phyloP scores from a whole-genome alignment of 2,329 filamentous ascomycete genomes.

The Xylariaceae sp. region DNA sequence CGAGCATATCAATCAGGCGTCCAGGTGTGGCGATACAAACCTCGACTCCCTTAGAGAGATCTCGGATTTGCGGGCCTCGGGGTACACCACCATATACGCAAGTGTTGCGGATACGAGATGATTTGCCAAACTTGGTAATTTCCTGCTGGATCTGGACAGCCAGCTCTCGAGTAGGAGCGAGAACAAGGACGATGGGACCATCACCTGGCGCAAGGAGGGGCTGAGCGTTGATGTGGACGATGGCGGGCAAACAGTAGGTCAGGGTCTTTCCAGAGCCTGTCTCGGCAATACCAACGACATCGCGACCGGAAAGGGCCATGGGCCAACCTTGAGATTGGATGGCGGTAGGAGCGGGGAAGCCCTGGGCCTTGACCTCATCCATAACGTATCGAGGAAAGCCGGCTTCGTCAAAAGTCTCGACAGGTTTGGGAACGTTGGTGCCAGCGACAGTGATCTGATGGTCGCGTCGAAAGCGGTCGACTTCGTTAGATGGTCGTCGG shows the following conservation, averaged over 20 bases:
- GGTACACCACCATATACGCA: slow-evolving; percentile 99
- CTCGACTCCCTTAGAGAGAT: slow-evolving; percentile 91
- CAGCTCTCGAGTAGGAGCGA: slow-evolving; percentile 94
- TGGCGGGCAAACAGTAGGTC: slow-evolving; percentile 95
- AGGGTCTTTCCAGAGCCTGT: slow-evolving; percentile 99
- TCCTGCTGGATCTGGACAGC: slow-evolving; percentile 98
- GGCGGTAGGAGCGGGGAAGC: slow-evolving; percentile 86
- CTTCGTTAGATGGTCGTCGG: slow-evolving; percentile 69
- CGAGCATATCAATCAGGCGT: slow-evolving; percentile 97
- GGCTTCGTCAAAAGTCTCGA: slow-evolving; percentile 96
- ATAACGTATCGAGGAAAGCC: slow-evolving; percentile 96
- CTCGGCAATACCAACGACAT: slow-evolving; percentile 98
- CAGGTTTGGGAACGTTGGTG: slow-evolving; percentile 79
- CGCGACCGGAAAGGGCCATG: slow-evolving; percentile 96
- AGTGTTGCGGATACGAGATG: slow-evolving; percentile 95
- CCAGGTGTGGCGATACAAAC: slow-evolving; percentile 98
- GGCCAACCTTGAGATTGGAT: slow-evolving; percentile 99
- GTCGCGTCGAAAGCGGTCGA: slow-evolving; percentile 82
- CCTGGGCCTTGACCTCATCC: slow-evolving; percentile 97
- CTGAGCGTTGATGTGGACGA: slow-evolving; percentile 99
- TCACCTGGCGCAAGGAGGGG: slow-evolving; percentile 92
- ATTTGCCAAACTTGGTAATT: slow-evolving; percentile 97
- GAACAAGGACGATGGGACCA: slow-evolving; percentile 91
- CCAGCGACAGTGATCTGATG: slow-evolving; percentile 83
- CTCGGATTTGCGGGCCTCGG: slow-evolving; percentile 94